A percentile compares a stretch with the other conserved stretches of the same genome.
Conservation (phyloP, 73 alveolate species). For the Uronychia binucleata region DNA sequence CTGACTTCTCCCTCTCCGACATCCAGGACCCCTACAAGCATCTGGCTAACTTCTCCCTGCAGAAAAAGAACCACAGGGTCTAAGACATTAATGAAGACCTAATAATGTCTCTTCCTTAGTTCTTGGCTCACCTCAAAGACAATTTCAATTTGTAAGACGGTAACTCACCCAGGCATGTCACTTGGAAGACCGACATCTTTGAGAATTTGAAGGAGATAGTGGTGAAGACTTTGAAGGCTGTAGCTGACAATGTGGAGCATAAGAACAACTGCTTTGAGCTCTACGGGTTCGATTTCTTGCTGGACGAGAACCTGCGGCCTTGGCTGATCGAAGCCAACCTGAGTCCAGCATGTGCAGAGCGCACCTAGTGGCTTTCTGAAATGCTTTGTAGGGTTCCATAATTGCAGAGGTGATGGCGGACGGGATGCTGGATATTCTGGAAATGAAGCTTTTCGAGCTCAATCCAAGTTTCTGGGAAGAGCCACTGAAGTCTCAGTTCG, state of each 20-base stretch:
- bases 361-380: constrained; percentile 68
- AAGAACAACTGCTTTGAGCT: constrained; percentile 70
- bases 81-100: constrained; percentile 69
- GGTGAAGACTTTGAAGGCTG: constrained; percentile 45
- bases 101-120: constrained; percentile 77
- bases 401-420: constrained; percentile 52
- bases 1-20: constrained; percentile 73
- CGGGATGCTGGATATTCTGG: constrained; percentile 58
- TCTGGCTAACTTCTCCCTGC: constrained; percentile 71
- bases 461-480: background rate
- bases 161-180: background rate
- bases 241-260: constrained; percentile 47
- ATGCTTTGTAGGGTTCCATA: constrained; percentile 30
- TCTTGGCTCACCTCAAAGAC: constrained; percentile 70
- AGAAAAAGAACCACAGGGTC: constrained; percentile 69
- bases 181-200: constrained; percentile 39
- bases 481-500: constrained; percentile 12
- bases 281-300: constrained; percentile 75
- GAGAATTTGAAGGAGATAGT: constrained; percentile 56
- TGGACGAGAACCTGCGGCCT: constrained; percentile 63
- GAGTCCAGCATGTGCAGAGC: constrained; percentile 84
- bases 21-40: constrained; percentile 85
- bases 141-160: constrained; percentile 7
- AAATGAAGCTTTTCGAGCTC: constrained; percentile 21
- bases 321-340: constrained; percentile 78